Conservation (phyloP, 2,329 filamentous ascomycete genomes). For the Ramularia collo-cygni region DNA sequence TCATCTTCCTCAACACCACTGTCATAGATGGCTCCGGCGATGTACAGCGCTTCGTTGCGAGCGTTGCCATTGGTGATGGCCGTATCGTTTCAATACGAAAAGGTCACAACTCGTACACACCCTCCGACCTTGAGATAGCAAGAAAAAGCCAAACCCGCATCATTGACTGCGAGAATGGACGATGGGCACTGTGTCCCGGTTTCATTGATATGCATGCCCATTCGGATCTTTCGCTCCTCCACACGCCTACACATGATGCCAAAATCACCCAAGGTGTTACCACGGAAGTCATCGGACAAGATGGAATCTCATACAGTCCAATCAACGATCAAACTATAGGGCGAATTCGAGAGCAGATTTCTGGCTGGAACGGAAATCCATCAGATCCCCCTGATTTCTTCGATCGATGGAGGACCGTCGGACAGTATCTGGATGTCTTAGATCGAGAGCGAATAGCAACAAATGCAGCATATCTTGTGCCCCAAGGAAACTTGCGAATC, state of each 20-base stretch:
- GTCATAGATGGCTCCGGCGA: constrained; percentile 23
- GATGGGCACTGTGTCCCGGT: constrained; percentile 23
- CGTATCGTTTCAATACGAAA: constrained; percentile 14
- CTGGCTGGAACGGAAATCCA: constrained; percentile 27
- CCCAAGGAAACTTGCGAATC: constrained; percentile 26
- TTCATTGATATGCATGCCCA: constrained; percentile 30
- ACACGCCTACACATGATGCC: constrained; percentile 22
- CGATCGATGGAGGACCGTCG: constrained; percentile 23
- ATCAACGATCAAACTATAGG: constrained; percentile 19
- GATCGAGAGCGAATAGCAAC: constrained; percentile 21
- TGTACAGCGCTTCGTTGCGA: constrained; percentile 16
- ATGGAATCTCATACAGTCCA: constrained; percentile 25
- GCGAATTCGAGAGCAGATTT: constrained; percentile 24
- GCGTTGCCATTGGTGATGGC: constrained; percentile 16
- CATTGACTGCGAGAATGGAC: constrained; percentile 23
- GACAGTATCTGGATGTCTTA: constrained; percentile 22
- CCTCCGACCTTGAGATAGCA: not conserved
- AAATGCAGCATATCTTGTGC: constrained; percentile 25
- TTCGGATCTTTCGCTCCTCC: constrained; percentile 24
- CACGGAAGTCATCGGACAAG: constrained; percentile 26
- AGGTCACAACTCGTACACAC: not conserved
- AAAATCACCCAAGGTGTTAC: constrained; percentile 27
- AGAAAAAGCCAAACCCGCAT: constrained; percentile 6
- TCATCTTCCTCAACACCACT: constrained; percentile 19
- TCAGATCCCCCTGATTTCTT: constrained; percentile 20